Conservation (phyloP, 179 eudicot species). For the Gypsophila paniculata region DNA sequence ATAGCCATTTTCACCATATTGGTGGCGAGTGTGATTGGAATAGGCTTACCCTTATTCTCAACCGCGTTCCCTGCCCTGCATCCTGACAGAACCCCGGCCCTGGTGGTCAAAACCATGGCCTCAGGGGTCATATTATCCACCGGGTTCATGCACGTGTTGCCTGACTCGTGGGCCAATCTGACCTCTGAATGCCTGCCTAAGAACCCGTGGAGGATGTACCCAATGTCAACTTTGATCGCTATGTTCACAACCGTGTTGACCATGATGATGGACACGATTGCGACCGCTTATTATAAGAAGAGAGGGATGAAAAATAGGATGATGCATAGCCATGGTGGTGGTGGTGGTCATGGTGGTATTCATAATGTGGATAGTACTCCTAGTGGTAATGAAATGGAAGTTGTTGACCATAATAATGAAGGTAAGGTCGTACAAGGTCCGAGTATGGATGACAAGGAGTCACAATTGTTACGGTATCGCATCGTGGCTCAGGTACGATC, state of each 20-base stretch:
- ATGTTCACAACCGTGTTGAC: slow-evolving; percentile 53
- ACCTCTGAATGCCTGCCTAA: slow-evolving; percentile 54
- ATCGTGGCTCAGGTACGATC: slow-evolving; percentile 62
- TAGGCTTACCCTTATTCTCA: slow-evolving; percentile 51
- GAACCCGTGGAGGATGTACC: slow-evolving; percentile 52
- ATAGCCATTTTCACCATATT: slow-evolving; percentile 51
- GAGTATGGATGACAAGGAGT: slow-evolving; percentile 16
- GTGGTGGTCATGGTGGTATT: slow-evolving; percentile 13
- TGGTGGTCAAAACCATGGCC: slow-evolving; percentile 51
- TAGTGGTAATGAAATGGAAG: slow-evolving; percentile 11
- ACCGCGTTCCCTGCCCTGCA: slow-evolving; percentile 38
- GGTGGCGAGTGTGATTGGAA: slow-evolving; percentile 49
- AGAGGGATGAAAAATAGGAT: slow-evolving; percentile 24
- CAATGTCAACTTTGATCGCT: slow-evolving; percentile 50
- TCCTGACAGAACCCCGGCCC: slow-evolving; percentile 41
- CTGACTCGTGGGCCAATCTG: slow-evolving; percentile 52
- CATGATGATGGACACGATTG: slow-evolving; percentile 58
- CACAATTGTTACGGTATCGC: slow-evolving; percentile 45
- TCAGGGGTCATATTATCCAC: slow-evolving; percentile 68
- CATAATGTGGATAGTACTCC: slow-evolving; percentile 23
- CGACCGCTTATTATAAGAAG: slow-evolving; percentile 46
- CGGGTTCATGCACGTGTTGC: slow-evolving; percentile 70
- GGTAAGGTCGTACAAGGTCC: slow-evolving; percentile 12
- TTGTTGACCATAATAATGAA: slow-evolving; percentile 21
- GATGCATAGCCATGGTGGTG: background rate